Base-by-base conservation (phyloP, 768 basidiomycete genomes). In the Ramaria sp. region DNA sequence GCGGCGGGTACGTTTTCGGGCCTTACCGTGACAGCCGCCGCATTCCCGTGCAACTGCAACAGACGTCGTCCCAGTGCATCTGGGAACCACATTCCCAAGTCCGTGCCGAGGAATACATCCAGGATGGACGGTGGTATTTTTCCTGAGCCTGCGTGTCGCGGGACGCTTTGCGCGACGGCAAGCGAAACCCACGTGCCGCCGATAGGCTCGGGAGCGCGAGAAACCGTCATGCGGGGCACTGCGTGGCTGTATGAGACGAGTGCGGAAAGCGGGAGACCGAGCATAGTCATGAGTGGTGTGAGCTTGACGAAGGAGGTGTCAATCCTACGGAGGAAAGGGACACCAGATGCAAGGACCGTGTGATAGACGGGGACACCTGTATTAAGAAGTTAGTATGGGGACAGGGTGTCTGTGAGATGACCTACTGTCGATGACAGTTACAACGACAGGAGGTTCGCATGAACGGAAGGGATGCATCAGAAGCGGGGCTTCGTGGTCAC, bases 291-390 rank as follows among this genome's bases (percentile, higher is more conserved):
- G 47, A 85, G 76, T 20, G 78, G 73, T 41, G 82, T 75, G 44
- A 87, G 71, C 64, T 88, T 84, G 61, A 88, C 84, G 60, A 83
- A 88, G 62, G 85, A 83, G 32, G 84, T 84, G 67, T 88, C 85
- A 52, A 87, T 79, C 59, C 86, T 81, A 60, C 86, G 79, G 58
- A 87, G 67, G 45, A 88, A 71, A 30, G 74, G 69, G 6, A 50
- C 41, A 49, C 71, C 71, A 7, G 73, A 65, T 38, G 77, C 79
- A 9, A 87, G 72, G 50, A 69, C 71, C 66, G 80, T 83, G 63
- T 83, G 82, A 66, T 86, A 88, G 48, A 88, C 84, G 37, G 83
- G 77, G 53, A 88, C 82, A 60, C 81, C 85, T 88, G 61, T 5
- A 16, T 56, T 32, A 32, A 32, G 30, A 32, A 32, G 38, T 39